These are phyloP conservation scores for Persicaria maculosa DNA, from an alignment of 148 eudicot species.

Conservation along the genomic window DNA sequence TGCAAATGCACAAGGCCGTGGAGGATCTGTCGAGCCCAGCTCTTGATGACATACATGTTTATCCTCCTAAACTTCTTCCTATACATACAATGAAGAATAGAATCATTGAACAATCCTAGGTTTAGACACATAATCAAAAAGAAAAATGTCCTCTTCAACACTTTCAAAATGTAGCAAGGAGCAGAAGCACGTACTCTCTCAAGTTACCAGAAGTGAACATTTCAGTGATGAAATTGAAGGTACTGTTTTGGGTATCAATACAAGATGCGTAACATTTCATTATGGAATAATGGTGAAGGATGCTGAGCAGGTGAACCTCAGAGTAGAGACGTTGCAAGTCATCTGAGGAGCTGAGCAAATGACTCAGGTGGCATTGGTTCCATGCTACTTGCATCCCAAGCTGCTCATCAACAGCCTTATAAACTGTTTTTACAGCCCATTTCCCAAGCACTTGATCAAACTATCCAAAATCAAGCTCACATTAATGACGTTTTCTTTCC, in stretches of 20 bases:
- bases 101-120: background rate
- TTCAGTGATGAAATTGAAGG: slow-evolving; percentile 89
- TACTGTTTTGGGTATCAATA: slow-evolving; percentile 48
- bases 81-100: slow-evolving; percentile 34
- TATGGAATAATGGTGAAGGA: slow-evolving; percentile 55
- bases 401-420: slow-evolving; percentile 65
- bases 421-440: slow-evolving; percentile 79
- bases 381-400: slow-evolving; percentile 82
- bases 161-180: background rate
- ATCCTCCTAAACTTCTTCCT: slow-evolving; percentile 56
- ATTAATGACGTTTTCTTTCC: background rate
- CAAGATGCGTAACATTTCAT: slow-evolving; percentile 56
- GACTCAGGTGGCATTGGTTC: slow-evolving; percentile 61
- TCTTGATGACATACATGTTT: slow-evolving; percentile 52
- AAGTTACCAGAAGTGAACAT: slow-evolving; percentile 87
- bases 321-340: slow-evolving; percentile 59
- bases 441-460: slow-evolving; percentile 60
- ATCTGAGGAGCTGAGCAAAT: slow-evolving; percentile 45
- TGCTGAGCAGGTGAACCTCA: slow-evolving; percentile 75
- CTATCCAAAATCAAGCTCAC: slow-evolving; percentile 24
- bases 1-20: slow-evolving; percentile 68
- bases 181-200: slow-evolving; percentile 50
- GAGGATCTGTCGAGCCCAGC: slow-evolving; percentile 78
- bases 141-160: background rate
- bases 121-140: background rate